Base-by-base conservation (phyloP, 2,329 filamentous ascomycete genomes). In the Chrysosporium queenslandicum region DNA sequence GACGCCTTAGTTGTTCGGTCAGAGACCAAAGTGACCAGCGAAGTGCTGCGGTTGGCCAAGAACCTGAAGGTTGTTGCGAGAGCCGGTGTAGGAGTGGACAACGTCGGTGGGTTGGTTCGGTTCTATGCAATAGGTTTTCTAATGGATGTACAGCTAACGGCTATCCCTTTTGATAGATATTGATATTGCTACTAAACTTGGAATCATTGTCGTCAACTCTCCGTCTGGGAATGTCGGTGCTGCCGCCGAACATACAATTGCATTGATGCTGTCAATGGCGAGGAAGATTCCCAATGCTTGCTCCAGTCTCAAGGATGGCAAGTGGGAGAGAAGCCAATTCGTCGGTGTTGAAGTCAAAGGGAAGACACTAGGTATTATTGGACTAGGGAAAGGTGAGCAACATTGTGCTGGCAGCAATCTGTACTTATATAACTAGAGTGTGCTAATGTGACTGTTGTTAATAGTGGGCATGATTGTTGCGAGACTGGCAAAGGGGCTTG, bases 51-150 rank as follows among this genome's bases (percentile, higher is more conserved):
- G 11, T 82, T 82, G 1, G 86, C 80, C 8, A 78, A 74, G 59
- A 84, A 80, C 54, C 75, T 91, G 48, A 83, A 85, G 58, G 86
- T 91, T 7, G 85, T 92, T 20, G 87, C 86, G 2, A 76, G 87
- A 55, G 87, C 87, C 11, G 87, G 87, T 11, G 87, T 91, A 1
- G 87, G 85, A 29, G 85, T 91, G 21, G 86, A 91, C 69, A 90
- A 91, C 69, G 86, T 92, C 46, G 77, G 65, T 66, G 49, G 53
- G 64, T 59, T 18, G 14, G 30, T 16, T 18, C 12, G 14, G 20
- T 3, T 8, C n/a, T n/a, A n/a, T n/a, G n/a, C n/a, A n/a, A n/a
- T 41, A 3, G 3, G 23, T 12, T 18, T n/a, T 25, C 14, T 7
- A 20, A 45, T 50, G 29, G 40, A n/a, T 23, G 12, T 11, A 9